Conservation (phyloP, 2,329 filamentous ascomycete genomes). For the Raffaelea albimanens region DNA sequence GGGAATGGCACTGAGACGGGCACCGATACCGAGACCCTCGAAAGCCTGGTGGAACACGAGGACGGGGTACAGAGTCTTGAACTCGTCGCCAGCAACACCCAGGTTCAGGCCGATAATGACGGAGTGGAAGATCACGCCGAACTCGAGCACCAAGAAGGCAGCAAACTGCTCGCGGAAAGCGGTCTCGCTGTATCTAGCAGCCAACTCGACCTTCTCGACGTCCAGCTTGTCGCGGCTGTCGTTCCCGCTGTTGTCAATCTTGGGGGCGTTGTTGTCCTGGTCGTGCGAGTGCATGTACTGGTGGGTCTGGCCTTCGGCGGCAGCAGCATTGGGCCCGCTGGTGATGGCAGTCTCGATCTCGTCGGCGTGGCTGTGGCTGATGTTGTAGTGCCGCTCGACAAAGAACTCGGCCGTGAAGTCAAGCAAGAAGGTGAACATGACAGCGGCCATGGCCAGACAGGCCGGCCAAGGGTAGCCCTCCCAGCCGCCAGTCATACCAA, state of each 20-base stretch:
- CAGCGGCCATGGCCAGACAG: conserved; percentile 75
- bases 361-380: conserved; percentile 40
- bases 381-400: conserved; percentile 44
- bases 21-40: conserved; percentile 85
- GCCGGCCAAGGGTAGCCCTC: conserved; percentile 69
- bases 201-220: conserved; percentile 34
- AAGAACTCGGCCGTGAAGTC: conserved; percentile 76
- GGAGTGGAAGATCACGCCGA: conserved; percentile 90
- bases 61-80: conserved; percentile 53
- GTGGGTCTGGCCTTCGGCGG: conserved; percentile 24
- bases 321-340: conserved; percentile 3
- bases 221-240: conserved; percentile 65
- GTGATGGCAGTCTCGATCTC: conserved; percentile 36
- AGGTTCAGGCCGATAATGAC: conserved; percentile 86
- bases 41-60: conserved; percentile 88
- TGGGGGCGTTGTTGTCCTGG: conserved; percentile 70
- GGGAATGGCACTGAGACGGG: conserved; percentile 62
- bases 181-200: conserved; percentile 17
- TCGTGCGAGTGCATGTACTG: conserved; percentile 60
- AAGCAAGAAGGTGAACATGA: conserved; percentile 81
- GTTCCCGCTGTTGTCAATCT: conserved; percentile 40
- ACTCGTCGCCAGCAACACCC: conserved; percentile 46
- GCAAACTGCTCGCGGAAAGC: conserved; percentile 32
- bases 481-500: conserved; percentile 45
- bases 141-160: conserved; percentile 79